A percentile compares a stretch with the other conserved stretches of the same genome.
phyloP scores from a whole-genome alignment of 2,329 filamentous ascomycete species.

The Claviceps africana region DNA sequence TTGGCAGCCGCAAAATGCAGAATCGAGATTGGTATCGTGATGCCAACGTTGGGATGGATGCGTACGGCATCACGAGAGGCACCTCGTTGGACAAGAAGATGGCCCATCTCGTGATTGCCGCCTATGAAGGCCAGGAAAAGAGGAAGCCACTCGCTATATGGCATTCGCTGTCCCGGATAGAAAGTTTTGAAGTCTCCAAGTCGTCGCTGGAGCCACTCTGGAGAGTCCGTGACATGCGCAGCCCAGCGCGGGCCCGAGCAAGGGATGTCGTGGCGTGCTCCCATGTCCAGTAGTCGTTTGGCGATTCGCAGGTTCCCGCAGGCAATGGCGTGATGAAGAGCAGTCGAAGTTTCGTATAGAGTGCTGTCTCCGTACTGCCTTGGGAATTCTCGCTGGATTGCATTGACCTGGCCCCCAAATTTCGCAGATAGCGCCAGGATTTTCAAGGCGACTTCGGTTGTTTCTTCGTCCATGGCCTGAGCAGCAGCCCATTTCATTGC shows the following conservation, averaged over 20 bases:
- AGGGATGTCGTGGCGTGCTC: background rate
- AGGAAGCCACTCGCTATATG: background rate
- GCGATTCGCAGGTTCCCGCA: background rate
- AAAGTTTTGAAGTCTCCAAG: background rate
- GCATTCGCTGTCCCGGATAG: background rate
- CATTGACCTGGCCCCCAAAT: slow-evolving; percentile 1
- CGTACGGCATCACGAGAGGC: background rate
- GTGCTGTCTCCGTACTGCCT: too few species aligned
- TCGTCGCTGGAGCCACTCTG: background rate
- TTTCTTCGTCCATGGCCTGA: background rate
- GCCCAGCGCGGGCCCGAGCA: background rate
- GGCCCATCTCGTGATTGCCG: background rate
- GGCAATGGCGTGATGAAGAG: slow-evolving; percentile 1
- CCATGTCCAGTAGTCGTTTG: background rate
- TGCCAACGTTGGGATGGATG: too few species aligned
- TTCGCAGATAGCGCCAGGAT: background rate
- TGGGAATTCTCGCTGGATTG: background rate
- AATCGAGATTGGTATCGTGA: background rate
- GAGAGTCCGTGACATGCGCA: background rate
- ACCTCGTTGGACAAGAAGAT: background rate
- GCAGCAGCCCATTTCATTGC: slow-evolving; percentile 3
- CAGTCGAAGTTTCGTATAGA: background rate
- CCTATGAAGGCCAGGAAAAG: background rate
- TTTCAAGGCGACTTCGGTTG: background rate
- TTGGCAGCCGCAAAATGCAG: background rate